Conservation (phyloP, 2,329 filamentous ascomycete genomes). For the Sclerotiophoma versabilis region DNA sequence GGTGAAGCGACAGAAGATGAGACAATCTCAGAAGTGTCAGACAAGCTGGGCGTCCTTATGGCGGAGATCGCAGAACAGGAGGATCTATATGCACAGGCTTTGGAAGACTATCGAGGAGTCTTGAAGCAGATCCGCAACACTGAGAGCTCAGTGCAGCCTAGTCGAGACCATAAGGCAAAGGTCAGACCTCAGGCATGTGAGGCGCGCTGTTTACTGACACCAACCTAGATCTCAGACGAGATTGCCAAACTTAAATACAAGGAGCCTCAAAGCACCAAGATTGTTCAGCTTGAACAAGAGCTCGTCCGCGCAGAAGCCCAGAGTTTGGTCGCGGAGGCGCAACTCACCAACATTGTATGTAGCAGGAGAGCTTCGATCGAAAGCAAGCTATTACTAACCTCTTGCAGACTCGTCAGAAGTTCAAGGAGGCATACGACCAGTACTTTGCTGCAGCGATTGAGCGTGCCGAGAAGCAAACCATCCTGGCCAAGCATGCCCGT, state of each 20-base stretch:
- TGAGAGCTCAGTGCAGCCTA: slow-evolving; percentile 93
- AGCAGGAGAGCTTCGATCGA: no score
- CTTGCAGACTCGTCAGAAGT: slow-evolving; percentile 85
- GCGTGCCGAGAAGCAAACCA: slow-evolving; percentile 94
- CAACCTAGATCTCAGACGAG: slow-evolving; percentile 76
- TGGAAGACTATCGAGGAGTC: slow-evolving; percentile 83
- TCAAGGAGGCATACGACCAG: slow-evolving; percentile 91
- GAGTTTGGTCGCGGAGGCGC: slow-evolving; percentile 93
- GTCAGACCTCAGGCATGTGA: slow-evolving; percentile 35
- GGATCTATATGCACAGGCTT: slow-evolving; percentile 80
- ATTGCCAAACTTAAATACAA: slow-evolving; percentile 91
- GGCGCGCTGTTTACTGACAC: slow-evolving; percentile 13
- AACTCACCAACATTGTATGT: slow-evolving; percentile 86
- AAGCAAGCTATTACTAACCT: slow-evolving; percentile 24
- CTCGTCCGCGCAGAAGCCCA: slow-evolving; percentile 95
- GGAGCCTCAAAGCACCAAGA: slow-evolving; percentile 82
- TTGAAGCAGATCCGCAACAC: slow-evolving; percentile 96
- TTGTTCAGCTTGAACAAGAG: slow-evolving; percentile 92
- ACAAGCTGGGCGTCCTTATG: slow-evolving; percentile 93
- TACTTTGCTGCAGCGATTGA: slow-evolving; percentile 93
- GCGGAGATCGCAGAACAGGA: slow-evolving; percentile 95
- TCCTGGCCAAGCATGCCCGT: slow-evolving; percentile 89
- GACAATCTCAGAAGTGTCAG: slow-evolving; percentile 84
- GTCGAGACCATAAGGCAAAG: slow-evolving; percentile 83
- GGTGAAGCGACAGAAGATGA: slow-evolving; percentile 91